Percentiles rank a stretch among this genome's conserved stretches.
These are phyloP conservation scores for Epichloe sp. DNA, from an alignment of 2,329 filamentous ascomycete genomes.

Conservation along the genomic window DNA sequence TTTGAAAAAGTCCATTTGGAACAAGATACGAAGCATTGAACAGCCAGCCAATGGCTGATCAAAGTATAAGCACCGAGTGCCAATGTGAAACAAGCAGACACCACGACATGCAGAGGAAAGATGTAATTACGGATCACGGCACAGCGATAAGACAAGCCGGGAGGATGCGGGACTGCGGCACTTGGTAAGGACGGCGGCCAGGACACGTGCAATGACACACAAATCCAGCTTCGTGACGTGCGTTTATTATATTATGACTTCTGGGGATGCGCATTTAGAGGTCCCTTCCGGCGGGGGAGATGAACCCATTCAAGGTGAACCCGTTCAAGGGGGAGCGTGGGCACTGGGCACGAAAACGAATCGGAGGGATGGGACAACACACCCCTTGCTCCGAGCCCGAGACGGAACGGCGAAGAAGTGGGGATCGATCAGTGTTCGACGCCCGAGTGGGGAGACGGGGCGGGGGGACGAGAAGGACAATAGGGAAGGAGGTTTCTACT, in stretches of 20 bases:
- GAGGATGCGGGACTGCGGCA: not conserved
- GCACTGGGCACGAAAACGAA: constrained; percentile 13
- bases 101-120: not conserved
- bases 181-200: not conserved
- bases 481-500: too few relatives aligned
- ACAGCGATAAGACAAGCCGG: not conserved
- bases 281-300: constrained; percentile 3
- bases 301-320: not conserved
- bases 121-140: not conserved
- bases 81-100: not conserved
- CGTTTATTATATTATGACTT: not conserved
- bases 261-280: too few relatives aligned
- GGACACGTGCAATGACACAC: constrained; percentile 2
- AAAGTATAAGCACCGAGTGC: not conserved
- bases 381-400: constrained; percentile 5
- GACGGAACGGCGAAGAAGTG: constrained; percentile 9
- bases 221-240: constrained; percentile 4
- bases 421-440: not conserved
- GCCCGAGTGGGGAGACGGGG: not conserved
- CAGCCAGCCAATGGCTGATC: not conserved
- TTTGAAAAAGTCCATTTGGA: too few relatives aligned
- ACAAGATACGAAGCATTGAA: not conserved
- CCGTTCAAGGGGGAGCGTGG: not conserved
- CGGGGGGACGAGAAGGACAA: too few relatives aligned
- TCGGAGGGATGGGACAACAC: constrained; percentile 8